phyloP scores from a whole-genome alignment of 805 yeast species.

The Kodamaea leandrae region DNA sequence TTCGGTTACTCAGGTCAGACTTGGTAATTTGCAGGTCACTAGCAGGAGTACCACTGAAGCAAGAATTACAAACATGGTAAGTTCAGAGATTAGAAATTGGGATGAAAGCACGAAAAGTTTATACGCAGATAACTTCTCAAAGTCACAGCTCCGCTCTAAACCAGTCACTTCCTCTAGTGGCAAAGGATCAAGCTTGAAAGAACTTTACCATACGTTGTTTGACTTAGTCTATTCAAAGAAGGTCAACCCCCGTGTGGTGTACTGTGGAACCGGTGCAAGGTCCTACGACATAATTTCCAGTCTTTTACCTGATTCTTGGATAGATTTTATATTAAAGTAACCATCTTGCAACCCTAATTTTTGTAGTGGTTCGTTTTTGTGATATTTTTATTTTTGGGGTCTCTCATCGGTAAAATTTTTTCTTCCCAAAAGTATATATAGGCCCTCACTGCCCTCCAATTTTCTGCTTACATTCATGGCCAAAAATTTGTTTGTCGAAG shows the following conservation, averaged over 20 bases:
- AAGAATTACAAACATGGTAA: slow-evolving; percentile 26
- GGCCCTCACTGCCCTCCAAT: neutral
- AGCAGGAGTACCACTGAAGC: slow-evolving; percentile 17
- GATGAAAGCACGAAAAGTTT: slow-evolving; percentile 31
- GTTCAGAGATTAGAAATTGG: slow-evolving; percentile 42
- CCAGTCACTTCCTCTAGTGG: slow-evolving; percentile 29
- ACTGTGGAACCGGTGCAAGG: slow-evolving; percentile 44
- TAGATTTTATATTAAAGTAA: slow-evolving; percentile 23
- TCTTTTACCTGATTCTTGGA: slow-evolving; percentile 30
- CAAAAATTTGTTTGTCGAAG: slow-evolving; percentile 79
- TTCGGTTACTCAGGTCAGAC: slow-evolving; percentile 37
- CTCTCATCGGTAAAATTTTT: slow-evolving; percentile 8
- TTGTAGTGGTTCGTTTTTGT: neutral
- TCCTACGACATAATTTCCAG: slow-evolving; percentile 34
- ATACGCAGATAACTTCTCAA: slow-evolving; percentile 32
- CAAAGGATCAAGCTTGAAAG: slow-evolving; percentile 32
- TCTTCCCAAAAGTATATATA: slow-evolving; percentile 2
- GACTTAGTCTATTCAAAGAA: slow-evolving; percentile 32
- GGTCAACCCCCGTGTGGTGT: slow-evolving; percentile 31
- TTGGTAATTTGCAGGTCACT: slow-evolving; percentile 39
- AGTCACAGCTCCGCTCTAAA: slow-evolving; percentile 27
- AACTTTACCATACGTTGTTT: slow-evolving; percentile 38
- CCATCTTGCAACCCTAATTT: slow-evolving; percentile 7
- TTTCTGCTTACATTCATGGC: slow-evolving; percentile 54
- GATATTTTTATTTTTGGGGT: neutral